Evolutionary conservation across 2,329 filamentous ascomycete species (phyloP).

Genomic region (Hypoxylon sp.): DNA sequence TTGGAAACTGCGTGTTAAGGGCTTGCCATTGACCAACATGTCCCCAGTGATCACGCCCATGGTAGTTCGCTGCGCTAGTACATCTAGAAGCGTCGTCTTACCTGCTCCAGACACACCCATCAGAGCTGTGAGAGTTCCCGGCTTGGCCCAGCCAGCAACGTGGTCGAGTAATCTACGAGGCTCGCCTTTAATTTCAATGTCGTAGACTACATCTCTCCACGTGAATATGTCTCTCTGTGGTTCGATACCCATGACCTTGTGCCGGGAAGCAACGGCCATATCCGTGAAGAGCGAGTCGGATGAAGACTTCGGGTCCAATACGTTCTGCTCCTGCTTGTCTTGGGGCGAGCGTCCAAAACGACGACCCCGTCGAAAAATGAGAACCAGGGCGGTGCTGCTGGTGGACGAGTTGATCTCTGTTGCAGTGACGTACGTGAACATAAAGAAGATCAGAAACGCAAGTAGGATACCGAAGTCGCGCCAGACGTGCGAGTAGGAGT

Average conservation of each 20-base stretch:
- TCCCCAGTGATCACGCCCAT: slow-evolving; percentile 89
- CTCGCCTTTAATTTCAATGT: slow-evolving; percentile 83
- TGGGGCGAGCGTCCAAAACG: neutral
- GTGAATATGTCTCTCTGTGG: slow-evolving; percentile 72
- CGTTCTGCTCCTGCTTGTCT: slow-evolving; percentile 8
- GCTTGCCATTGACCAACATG: slow-evolving; percentile 68
- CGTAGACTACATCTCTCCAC: slow-evolving; percentile 84
- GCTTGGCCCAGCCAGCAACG: slow-evolving; percentile 81
- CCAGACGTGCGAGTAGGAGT: slow-evolving; percentile 72
- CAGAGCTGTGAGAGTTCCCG: slow-evolving; percentile 86
- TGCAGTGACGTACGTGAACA: slow-evolving; percentile 4
- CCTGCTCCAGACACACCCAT: slow-evolving; percentile 91
- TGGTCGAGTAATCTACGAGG: slow-evolving; percentile 19
- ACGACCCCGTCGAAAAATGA: slow-evolving; percentile 16
- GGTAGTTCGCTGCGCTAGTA: slow-evolving; percentile 83
- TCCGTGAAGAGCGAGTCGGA: slow-evolving; percentile 19
- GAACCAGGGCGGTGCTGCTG: slow-evolving; percentile 10
- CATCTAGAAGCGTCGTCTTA: slow-evolving; percentile 90
- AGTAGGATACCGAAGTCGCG: slow-evolving; percentile 49
- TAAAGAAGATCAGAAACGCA: slow-evolving; percentile 18
- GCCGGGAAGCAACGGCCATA: slow-evolving; percentile 7
- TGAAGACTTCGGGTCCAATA: slow-evolving; percentile 13
- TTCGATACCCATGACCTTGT: slow-evolving; percentile 5
- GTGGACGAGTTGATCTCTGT: slow-evolving; percentile 15
- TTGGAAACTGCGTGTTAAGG: slow-evolving; percentile 80